phyloP scores from a whole-genome alignment of 2,329 filamentous ascomycete genomes.

The Lachnellula arida region DNA sequence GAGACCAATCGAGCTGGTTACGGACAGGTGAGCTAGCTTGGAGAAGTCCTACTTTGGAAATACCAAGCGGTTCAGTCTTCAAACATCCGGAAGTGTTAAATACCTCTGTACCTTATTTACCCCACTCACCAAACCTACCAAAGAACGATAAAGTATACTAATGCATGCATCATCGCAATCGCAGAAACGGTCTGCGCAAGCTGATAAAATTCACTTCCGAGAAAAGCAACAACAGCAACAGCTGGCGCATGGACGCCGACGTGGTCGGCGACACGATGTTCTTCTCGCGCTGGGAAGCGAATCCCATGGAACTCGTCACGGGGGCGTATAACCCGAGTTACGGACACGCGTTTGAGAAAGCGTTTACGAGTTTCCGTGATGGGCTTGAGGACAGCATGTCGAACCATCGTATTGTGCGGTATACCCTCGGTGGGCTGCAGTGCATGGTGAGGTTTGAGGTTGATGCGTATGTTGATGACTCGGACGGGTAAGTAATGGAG shows the following conservation, averaged over 20 bases:
- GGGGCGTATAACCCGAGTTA: slow-evolving; percentile 23
- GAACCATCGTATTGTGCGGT: slow-evolving; percentile 27
- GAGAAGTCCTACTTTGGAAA: no score
- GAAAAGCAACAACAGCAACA: slow-evolving; percentile 12
- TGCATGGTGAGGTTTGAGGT: slow-evolving; percentile 29
- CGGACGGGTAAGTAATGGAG: background rate
- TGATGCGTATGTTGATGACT: slow-evolving; percentile 25
- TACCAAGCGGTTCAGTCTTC: no score
- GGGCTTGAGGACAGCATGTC: slow-evolving; percentile 19
- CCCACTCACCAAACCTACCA: no score
- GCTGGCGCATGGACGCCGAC: slow-evolving; percentile 32
- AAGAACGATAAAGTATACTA: no score
- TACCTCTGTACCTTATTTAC: no score
- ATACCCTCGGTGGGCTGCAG: slow-evolving; percentile 25
- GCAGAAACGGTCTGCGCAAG: slow-evolving; percentile 29
- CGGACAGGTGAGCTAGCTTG: slow-evolving; percentile 12
- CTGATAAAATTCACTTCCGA: slow-evolving; percentile 27
- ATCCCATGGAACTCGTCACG: slow-evolving; percentile 11
- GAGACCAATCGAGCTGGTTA: slow-evolving; percentile 24
- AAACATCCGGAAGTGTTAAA: no score
- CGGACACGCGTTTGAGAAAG: slow-evolving; percentile 31
- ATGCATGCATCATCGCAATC: background rate
- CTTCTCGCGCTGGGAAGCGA: slow-evolving; percentile 29
- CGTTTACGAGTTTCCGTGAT: slow-evolving; percentile 22
- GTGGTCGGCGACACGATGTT: slow-evolving; percentile 33